A percentile compares a stretch with the other conserved stretches of the same genome.
phyloP scores from a whole-genome alignment of 179 eudicot species.

The Amaranthus tricolor region DNA sequence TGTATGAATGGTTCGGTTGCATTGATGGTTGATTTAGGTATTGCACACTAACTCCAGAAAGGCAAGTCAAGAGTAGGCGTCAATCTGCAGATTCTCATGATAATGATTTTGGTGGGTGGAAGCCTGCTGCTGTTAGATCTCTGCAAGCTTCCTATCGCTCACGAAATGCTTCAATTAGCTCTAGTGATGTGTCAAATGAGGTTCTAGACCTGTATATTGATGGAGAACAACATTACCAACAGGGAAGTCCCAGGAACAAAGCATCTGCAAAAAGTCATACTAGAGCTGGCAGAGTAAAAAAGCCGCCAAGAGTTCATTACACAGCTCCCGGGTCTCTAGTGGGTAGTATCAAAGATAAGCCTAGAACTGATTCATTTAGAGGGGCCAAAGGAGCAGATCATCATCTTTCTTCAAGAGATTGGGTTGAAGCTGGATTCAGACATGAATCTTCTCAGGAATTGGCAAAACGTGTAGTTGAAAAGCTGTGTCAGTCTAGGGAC shows the following conservation, averaged over 20 bases:
- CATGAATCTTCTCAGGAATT: constrained; percentile 67
- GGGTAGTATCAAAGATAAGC: constrained; percentile 50
- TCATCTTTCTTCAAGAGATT: constrained; percentile 43
- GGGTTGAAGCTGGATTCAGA: constrained; percentile 45
- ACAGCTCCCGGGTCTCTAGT: constrained; percentile 53
- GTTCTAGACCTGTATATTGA: constrained; percentile 86
- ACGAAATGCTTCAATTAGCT: constrained; percentile 56
- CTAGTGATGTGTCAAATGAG: constrained; percentile 59
- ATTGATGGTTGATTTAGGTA: constrained; percentile 26
- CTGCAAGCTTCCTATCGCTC: constrained; percentile 32
- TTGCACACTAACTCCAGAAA: constrained; percentile 63
- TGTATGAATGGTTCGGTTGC: constrained; percentile 1
- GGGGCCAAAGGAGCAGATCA: constrained; percentile 44
- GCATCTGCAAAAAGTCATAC: constrained; percentile 31
- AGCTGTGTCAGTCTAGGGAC: constrained; percentile 60
- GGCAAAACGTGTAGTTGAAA: constrained; percentile 85
- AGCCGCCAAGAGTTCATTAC: constrained; percentile 58
- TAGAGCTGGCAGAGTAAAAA: constrained; percentile 36
- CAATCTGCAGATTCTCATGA: constrained; percentile 23
- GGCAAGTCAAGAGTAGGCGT: constrained; percentile 46
- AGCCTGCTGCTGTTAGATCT: constrained; percentile 27
- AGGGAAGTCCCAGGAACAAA: constrained; percentile 28
- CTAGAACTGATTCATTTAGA: constrained; percentile 56
- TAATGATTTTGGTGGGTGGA: constrained; percentile 30
- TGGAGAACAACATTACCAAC: constrained; percentile 70